These are phyloP conservation scores for Staphylotrichum longicolle DNA, from an alignment of 495 filamentous ascomycete genomes.

Conservation along the genomic window DNA sequence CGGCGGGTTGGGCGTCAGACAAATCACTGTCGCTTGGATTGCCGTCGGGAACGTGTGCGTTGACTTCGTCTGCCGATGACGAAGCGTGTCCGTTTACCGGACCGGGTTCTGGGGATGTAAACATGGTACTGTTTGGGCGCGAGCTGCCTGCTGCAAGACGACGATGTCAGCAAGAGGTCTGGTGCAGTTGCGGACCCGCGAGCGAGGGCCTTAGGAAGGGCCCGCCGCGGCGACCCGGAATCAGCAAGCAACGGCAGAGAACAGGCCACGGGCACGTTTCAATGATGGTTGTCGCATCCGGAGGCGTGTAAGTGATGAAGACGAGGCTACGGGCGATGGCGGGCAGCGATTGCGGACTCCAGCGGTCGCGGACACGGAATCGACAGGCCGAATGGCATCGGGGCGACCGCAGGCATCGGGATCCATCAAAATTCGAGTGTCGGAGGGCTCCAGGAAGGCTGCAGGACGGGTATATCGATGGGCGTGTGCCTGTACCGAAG, in stretches of 20 bases:
- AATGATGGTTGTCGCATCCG: slow-evolving; percentile 48
- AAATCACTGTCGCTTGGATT: slow-evolving; percentile 47
- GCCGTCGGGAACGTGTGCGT: slow-evolving; percentile 32
- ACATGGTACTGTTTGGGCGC: slow-evolving; percentile 44
- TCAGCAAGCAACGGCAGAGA: slow-evolving; percentile 29
- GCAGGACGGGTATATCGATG: slow-evolving; percentile 35
- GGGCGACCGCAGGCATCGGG: slow-evolving; percentile 31
- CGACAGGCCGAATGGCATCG: slow-evolving; percentile 22
- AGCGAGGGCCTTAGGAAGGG: slow-evolving; percentile 32
- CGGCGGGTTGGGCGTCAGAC: slow-evolving; percentile 45
- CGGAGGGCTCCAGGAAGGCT: slow-evolving; percentile 33
- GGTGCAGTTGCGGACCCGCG: slow-evolving; percentile 18
- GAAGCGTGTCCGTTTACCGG: slow-evolving; percentile 44
- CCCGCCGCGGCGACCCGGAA: slow-evolving; percentile 38
- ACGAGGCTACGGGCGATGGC: slow-evolving; percentile 44
- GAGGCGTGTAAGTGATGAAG: slow-evolving; percentile 43
- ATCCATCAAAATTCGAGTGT: slow-evolving; percentile 37
- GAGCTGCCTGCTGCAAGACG: slow-evolving; percentile 46
- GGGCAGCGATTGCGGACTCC: slow-evolving; percentile 41
- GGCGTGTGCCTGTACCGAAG: slow-evolving; percentile 43
- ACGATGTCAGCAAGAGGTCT: slow-evolving; percentile 45
- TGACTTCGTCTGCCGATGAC: slow-evolving; percentile 31
- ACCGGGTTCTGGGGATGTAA: slow-evolving; percentile 48
- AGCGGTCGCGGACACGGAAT: slow-evolving; percentile 25
- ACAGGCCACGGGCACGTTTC: slow-evolving; percentile 20